Evolutionary conservation across 768 basidiomycete genomes (phyloP).

Genomic region (Brasilioporus rufonigricans): DNA sequence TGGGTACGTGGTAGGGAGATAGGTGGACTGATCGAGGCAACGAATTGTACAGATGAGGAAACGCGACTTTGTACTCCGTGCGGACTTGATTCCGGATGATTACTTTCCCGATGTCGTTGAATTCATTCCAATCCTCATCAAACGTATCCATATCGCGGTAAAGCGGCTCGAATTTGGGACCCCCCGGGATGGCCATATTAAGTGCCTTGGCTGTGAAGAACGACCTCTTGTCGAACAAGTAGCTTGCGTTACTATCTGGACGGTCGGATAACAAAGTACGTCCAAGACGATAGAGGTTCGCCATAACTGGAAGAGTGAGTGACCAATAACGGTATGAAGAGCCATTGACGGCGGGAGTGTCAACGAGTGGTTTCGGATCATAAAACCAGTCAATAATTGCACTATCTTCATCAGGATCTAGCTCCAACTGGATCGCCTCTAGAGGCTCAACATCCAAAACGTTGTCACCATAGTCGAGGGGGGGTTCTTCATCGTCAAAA

Average conservation of each 20-base stretch:
- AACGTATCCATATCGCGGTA: conserved; percentile 96
- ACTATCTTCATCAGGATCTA: conserved; percentile 88
- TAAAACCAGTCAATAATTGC: conserved; percentile 99
- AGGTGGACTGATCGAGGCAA: conserved; percentile 92
- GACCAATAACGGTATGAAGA: conserved; percentile 93
- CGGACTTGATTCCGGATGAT: conserved; percentile 98
- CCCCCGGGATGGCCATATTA: conserved; percentile 96
- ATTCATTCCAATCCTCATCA: conserved; percentile 99
- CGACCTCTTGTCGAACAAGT: conserved; percentile 95
- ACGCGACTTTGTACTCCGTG: conserved; percentile 98
- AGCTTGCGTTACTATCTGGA: conserved; percentile 85
- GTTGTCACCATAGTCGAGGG: conserved; percentile 98
- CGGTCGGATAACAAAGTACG: conserved; percentile 92
- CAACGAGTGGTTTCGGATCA: conserved; percentile 91
- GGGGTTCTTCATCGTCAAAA: conserved; percentile 99
- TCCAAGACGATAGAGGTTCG: conserved; percentile 93
- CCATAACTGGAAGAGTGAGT: conserved; percentile 91
- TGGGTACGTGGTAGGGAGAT: conserved; percentile 87
- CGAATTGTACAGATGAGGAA: conserved; percentile 98
- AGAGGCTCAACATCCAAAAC: conserved; percentile 96
- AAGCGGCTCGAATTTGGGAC: conserved; percentile 97
- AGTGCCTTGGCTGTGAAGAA: conserved; percentile 99
- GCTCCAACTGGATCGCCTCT: conserved; percentile 95
- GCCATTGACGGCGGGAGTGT: conserved; percentile 89
- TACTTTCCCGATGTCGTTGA: conserved; percentile 99